A percentile compares a stretch with the other conserved stretches of the same genome.
These are phyloP conservation scores for Aplosporella prunicola DNA, from an alignment of 2,329 filamentous ascomycete genomes.

Conservation along the genomic window DNA sequence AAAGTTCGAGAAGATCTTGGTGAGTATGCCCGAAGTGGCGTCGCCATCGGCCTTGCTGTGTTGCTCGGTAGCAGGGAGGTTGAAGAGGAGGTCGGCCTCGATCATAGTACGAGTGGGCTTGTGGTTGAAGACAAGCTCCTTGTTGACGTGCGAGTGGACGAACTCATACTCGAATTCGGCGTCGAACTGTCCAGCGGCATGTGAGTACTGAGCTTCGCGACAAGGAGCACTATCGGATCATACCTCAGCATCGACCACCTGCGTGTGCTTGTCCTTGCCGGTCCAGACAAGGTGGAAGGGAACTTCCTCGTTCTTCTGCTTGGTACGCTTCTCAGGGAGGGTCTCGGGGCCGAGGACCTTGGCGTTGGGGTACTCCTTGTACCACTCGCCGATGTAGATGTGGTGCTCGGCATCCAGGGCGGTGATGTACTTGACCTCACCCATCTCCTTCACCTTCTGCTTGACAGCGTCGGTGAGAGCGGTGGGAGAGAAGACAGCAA, in stretches of 20 bases:
- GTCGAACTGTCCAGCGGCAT: slow-evolving; percentile 54
- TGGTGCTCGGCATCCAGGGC: slow-evolving; percentile 91
- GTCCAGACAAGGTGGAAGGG: slow-evolving; percentile 57
- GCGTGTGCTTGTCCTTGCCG: slow-evolving; percentile 21
- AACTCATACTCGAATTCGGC: slow-evolving; percentile 77
- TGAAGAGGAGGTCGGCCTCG: slow-evolving; percentile 86
- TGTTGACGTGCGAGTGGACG: slow-evolving; percentile 69
- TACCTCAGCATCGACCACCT: slow-evolving; percentile 53
- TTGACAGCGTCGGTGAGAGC: slow-evolving; percentile 70
- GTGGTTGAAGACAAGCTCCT: slow-evolving; percentile 82
- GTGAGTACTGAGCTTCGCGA: too few species aligned
- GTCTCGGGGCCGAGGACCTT: slow-evolving; percentile 75
- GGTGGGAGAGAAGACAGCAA: slow-evolving; percentile 88
- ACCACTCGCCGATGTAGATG: slow-evolving; percentile 84
- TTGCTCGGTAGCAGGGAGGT: slow-evolving; percentile 79
- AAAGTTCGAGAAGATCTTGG: slow-evolving; percentile 47
- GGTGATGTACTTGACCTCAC: slow-evolving; percentile 70
- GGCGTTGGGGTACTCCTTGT: slow-evolving; percentile 65
- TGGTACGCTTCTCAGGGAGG: slow-evolving; percentile 69
- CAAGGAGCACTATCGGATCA: too few species aligned
- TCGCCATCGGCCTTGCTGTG: slow-evolving; percentile 48
- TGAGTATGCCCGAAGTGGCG: slow-evolving; percentile 48
- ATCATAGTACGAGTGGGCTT: slow-evolving; percentile 71
- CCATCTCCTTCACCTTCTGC: slow-evolving; percentile 48
- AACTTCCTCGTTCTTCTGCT: slow-evolving; percentile 48